phyloP scores from a whole-genome alignment of 1,284 basidiomycete species.

The Sporisorium exsertum region DNA sequence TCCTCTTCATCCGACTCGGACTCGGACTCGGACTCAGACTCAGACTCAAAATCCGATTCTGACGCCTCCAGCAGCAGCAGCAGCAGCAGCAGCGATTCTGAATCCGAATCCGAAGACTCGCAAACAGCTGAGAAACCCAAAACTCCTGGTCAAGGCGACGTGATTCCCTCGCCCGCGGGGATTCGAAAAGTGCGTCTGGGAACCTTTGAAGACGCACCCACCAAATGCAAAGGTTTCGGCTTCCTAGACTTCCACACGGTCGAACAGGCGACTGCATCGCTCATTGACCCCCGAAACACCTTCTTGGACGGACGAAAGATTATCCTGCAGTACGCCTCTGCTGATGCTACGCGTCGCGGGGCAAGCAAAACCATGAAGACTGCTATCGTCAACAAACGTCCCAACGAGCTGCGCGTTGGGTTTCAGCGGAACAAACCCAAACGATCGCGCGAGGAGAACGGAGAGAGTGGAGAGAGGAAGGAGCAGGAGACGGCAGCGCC shows the following conservation, averaged over 20 bases:
- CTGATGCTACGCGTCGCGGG: slow-evolving; percentile 78
- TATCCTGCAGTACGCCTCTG: slow-evolving; percentile 86
- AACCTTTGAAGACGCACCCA: slow-evolving; percentile 87
- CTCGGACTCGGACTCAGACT: slow-evolving; percentile 14
- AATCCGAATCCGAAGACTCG: slow-evolving; percentile 9
- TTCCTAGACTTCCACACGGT: slow-evolving; percentile 90
- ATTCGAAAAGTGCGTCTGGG: slow-evolving; percentile 91
- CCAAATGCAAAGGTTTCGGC: slow-evolving; percentile 90
- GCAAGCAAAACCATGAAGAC: slow-evolving; percentile 33
- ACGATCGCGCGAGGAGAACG: background rate
- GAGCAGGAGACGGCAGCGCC: slow-evolving; percentile 22
- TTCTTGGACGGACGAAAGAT: slow-evolving; percentile 84
- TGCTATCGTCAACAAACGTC: background rate
- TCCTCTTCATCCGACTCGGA: slow-evolving; percentile 17
- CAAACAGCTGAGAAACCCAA: background rate
- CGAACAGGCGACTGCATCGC: slow-evolving; percentile 82
- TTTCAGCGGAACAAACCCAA: slow-evolving; percentile 22
- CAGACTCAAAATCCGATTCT: slow-evolving; percentile 58
- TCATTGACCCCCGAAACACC: slow-evolving; percentile 87
- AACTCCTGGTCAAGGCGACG: slow-evolving; percentile 2
- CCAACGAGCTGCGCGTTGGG: slow-evolving; percentile 17
- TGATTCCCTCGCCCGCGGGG: slow-evolving; percentile 71
- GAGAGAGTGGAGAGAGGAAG: background rate
- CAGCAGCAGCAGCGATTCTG: slow-evolving; percentile 43
- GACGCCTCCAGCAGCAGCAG: slow-evolving; percentile 2